These are phyloP conservation scores for Chlorophyllum brunneum DNA, from an alignment of 768 basidiomycete species.

Conservation along the genomic window DNA sequence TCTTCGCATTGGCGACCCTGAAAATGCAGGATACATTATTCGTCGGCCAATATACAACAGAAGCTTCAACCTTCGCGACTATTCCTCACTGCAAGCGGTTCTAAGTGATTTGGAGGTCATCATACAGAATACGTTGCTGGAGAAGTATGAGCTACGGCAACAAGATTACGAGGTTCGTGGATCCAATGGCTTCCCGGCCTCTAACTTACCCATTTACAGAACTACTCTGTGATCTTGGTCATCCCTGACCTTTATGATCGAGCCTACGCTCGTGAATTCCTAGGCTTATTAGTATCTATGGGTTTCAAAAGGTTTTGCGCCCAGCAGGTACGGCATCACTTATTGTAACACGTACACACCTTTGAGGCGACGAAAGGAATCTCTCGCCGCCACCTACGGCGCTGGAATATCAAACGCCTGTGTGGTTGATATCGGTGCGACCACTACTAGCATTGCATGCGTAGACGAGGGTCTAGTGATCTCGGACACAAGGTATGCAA, in stretches of 20 bases:
- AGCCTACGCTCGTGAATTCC: conserved; percentile 74
- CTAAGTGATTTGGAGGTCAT: conserved; percentile 79
- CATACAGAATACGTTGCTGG: conserved; percentile 54
- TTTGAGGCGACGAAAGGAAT: conserved; percentile 53
- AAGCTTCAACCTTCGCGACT: conserved; percentile 80
- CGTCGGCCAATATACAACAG: conserved; percentile 81
- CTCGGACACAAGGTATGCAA: conserved; percentile 74
- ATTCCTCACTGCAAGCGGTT: conserved; percentile 62
- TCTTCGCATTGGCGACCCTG: conserved; percentile 66
- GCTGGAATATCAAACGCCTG: conserved; percentile 94
- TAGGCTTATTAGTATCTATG: conserved; percentile 72
- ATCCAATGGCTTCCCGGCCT: neutral
- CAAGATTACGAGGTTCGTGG: conserved; percentile 56
- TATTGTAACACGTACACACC: neutral
- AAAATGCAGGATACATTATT: conserved; percentile 62
- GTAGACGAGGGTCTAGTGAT: conserved; percentile 92
- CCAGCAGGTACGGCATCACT: conserved; percentile 61
- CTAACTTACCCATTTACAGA: conserved; percentile 38
- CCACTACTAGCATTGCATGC: conserved; percentile 80
- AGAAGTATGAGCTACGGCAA: conserved; percentile 50
- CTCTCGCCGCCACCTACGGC: conserved; percentile 89
- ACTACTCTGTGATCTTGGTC: conserved; percentile 83
- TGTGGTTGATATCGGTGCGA: conserved; percentile 92
- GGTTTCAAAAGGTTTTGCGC: conserved; percentile 92
- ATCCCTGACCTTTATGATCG: conserved; percentile 92